Percentiles rank a stretch among this genome's conserved stretches.
Evolutionary conservation across 2,329 filamentous ascomycete genomes (phyloP).

Genomic region (Colletotrichum salicis): DNA sequence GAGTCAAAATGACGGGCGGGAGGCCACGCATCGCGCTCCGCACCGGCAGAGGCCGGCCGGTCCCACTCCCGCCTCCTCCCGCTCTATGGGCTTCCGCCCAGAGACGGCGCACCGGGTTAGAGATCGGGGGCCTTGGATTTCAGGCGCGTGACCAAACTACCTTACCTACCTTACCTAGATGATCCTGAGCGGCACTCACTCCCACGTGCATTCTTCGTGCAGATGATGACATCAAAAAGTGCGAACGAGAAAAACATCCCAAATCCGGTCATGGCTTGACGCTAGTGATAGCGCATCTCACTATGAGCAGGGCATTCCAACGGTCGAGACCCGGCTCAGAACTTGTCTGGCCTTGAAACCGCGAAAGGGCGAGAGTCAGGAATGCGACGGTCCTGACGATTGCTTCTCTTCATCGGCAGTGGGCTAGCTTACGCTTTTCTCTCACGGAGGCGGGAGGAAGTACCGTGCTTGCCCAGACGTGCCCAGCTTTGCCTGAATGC

Average conservation of each 20-base stretch:
- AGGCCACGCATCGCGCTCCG: background rate
- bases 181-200: background rate
- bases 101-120: background rate
- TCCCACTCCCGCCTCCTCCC: background rate
- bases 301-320: conserved; percentile 14
- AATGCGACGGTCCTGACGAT: background rate
- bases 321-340: background rate
- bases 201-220: background rate
- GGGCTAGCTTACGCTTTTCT: background rate
- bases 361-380: background rate
- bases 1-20: background rate
- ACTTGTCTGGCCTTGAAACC: conserved; percentile 11
- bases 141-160: background rate
- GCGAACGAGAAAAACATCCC: background rate
- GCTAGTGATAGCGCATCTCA: conserved; percentile 6
- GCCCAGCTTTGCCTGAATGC: background rate
- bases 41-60: conserved; percentile 1
- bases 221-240: background rate
- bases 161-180: too few relatives aligned
- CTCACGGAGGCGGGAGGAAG: background rate
- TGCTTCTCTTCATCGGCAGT: background rate
- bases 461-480: background rate
- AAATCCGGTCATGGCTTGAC: background rate
- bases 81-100: background rate
- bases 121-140: background rate